Percentiles rank a stretch among this genome's conserved stretches.
Evolutionary conservation across 2,329 filamentous ascomycete genomes (phyloP).

Genomic region (Botrytis byssoidea): DNA sequence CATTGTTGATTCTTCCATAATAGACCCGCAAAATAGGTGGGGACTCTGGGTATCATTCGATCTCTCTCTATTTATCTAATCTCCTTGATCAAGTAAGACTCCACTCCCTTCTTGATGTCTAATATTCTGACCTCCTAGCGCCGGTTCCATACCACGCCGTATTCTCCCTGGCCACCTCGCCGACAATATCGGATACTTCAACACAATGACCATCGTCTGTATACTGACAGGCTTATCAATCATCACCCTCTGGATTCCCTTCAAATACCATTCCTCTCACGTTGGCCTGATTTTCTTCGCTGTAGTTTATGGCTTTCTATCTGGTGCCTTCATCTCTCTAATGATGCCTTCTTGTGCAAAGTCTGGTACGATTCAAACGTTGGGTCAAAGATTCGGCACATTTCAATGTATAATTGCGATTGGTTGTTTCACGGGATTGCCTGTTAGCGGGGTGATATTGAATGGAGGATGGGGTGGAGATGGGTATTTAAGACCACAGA

Average conservation of each 20-base stretch:
- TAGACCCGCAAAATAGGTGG: conserved; percentile 40
- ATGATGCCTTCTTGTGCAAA: conserved; percentile 64
- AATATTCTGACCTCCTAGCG: conserved; percentile 41
- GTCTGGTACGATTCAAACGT: conserved; percentile 36
- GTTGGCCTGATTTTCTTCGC: conserved; percentile 53
- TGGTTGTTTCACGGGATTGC: conserved; percentile 17
- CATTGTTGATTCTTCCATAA: not conserved
- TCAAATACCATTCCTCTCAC: conserved; percentile 48
- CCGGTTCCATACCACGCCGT: conserved; percentile 45
- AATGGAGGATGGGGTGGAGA: not conserved
- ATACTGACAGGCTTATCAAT: conserved; percentile 45
- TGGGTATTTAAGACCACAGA: conserved; percentile 3
- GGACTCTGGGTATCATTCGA: conserved; percentile 31
- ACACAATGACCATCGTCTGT: conserved; percentile 49
- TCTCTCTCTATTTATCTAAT: conserved; percentile 39
- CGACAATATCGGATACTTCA: conserved; percentile 52
- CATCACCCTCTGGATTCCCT: conserved; percentile 53
- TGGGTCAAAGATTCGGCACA: conserved; percentile 40
- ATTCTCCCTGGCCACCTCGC: conserved; percentile 48
- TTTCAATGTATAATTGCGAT: conserved; percentile 26
- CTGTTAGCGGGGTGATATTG: conserved; percentile 23
- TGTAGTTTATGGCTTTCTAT: conserved; percentile 67
- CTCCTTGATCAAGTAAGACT: conserved; percentile 13
- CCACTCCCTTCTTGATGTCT: conserved; percentile 39
- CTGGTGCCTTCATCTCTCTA: conserved; percentile 62